Evolutionary conservation across 805 yeast genomes (phyloP), one percentile per base, ranked within the genome.

Genomic region (Metschnikowia drakensbergensis): DNA sequence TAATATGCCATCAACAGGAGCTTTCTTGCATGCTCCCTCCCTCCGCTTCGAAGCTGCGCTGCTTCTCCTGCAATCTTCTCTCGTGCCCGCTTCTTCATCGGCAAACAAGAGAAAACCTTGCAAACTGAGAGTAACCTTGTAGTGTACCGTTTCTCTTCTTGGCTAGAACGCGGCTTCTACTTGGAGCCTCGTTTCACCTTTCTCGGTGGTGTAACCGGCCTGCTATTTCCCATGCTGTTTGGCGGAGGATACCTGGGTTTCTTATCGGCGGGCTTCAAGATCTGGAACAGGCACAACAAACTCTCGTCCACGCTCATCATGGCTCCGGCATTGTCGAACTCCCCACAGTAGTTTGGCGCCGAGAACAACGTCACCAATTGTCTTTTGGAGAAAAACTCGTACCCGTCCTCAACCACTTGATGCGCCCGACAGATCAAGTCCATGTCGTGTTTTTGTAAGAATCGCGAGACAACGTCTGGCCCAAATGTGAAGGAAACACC

Each of bases 401-500:
- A 92, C 58, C 99, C 99, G 71, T 92, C 99, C 74, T 92, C 99
- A 53, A 92, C 99, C 55, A 92, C 99, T 74, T 92, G 98, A 77
- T 92, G 99, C 41, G 98, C 98, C 68, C 99, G 83, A 75, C 98
- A 94, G 62, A 92, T 91, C 64, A 92, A 82, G 71, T 94, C 98
- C 94, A 92, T 88, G 67, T 92, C 98, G 70, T 92, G 98, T 65
- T 90, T 91, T 68, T 92, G 97, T 67, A 94, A 75, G 68, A 92
- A 92, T 71, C 98, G 80, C 58, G 96, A 87, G 47, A 92, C 98
- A 46, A 92, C 98, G 68, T 92, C 99, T 7, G 98, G 98, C n/a
- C 98, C 98, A 72, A 94, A 92, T n/a, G 98, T 92, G 71, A 91
- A 92, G 26, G 97, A 90, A 53, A 92, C 98, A 66, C 98, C 98